Percentiles rank a stretch among this genome's conserved stretches.
These are phyloP conservation scores for Pyrus pyrifolia DNA, from an alignment of 306 rosid species.

Conservation along the genomic window DNA sequence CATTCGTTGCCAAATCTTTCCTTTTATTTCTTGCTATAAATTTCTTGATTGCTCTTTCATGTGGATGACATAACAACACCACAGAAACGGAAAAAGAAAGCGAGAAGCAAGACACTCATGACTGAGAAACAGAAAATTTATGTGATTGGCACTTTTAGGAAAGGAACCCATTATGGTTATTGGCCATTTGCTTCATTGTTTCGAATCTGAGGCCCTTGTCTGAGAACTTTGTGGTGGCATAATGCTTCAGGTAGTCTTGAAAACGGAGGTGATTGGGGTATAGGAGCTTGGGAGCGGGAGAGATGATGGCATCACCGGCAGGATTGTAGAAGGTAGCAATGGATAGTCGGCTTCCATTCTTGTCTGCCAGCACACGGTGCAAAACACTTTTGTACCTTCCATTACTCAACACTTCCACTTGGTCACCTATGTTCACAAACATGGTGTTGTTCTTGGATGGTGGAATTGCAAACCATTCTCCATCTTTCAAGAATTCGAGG, in stretches of 20 bases:
- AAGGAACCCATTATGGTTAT: slow-evolving; percentile 19
- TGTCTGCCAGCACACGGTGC: slow-evolving; percentile 73
- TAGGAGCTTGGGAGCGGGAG: slow-evolving; percentile 53
- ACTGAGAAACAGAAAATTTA: neutral
- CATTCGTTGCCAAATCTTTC: neutral
- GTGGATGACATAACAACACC: neutral
- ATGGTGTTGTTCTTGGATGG: slow-evolving; percentile 75
- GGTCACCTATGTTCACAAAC: slow-evolving; percentile 89
- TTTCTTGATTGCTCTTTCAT: neutral
- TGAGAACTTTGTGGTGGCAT: slow-evolving; percentile 63
- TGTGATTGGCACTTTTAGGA: slow-evolving; percentile 7
- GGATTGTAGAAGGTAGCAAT: slow-evolving; percentile 84
- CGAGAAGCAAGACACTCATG: neutral
- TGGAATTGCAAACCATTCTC: slow-evolving; percentile 75
- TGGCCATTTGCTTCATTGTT: slow-evolving; percentile 45
- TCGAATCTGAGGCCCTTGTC: slow-evolving; percentile 64
- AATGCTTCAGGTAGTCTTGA: slow-evolving; percentile 67
- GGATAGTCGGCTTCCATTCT: slow-evolving; percentile 64
- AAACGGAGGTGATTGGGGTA: slow-evolving; percentile 51
- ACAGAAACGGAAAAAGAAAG: neutral
- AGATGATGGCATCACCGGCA: slow-evolving; percentile 53
- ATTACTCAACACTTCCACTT: slow-evolving; percentile 58
- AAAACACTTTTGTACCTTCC: slow-evolving; percentile 54
- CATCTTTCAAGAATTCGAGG: slow-evolving; percentile 62
- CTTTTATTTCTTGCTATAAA: neutral